These are phyloP conservation scores for Barnettozyma siamensis DNA, from an alignment of 805 yeast genomes.

Conservation along the genomic window DNA sequence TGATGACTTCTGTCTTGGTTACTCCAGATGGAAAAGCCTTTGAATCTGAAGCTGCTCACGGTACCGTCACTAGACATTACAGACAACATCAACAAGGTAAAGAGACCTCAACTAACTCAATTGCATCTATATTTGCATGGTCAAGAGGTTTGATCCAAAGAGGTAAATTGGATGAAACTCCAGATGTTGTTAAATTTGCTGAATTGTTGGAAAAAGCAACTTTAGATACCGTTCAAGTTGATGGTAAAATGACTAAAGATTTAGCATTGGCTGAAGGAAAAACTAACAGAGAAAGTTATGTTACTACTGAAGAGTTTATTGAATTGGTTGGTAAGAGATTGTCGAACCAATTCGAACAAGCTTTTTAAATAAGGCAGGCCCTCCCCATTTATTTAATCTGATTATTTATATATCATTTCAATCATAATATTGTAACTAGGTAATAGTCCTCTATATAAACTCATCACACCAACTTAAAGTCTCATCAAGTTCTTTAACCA, in stretches of 20 bases:
- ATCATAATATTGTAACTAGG: neutral
- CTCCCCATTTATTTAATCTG: neutral
- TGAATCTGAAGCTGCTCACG: conserved; percentile 98
- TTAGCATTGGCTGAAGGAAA: conserved; percentile 86
- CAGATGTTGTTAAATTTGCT: conserved; percentile 79
- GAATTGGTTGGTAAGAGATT: conserved; percentile 73
- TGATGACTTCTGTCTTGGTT: conserved; percentile 94
- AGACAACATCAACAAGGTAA: conserved; percentile 95
- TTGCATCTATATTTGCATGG: conserved; percentile 98
- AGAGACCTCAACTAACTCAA: conserved; percentile 95
- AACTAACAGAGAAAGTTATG: conserved; percentile 76
- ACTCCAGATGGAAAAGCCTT: conserved; percentile 96
- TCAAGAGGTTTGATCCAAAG: conserved; percentile 89
- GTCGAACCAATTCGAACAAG: conserved; percentile 20
- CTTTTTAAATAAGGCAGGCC: conserved; percentile 6
- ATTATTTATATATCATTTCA: neutral
- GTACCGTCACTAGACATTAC: conserved; percentile 95
- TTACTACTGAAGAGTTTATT: conserved; percentile 87
- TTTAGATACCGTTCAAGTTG: conserved; percentile 75
- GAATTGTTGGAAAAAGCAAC: conserved; percentile 76
- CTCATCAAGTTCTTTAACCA: conserved; percentile 12
- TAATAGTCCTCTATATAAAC: neutral
- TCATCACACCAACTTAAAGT: conserved; percentile 20
- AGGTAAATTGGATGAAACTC: conserved; percentile 82
- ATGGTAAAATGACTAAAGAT: conserved; percentile 93